Percentiles rank a stretch among this genome's conserved stretches.
phyloP scores from a whole-genome alignment of 495 filamentous ascomycete genomes.

The Penicillium desertorum region DNA sequence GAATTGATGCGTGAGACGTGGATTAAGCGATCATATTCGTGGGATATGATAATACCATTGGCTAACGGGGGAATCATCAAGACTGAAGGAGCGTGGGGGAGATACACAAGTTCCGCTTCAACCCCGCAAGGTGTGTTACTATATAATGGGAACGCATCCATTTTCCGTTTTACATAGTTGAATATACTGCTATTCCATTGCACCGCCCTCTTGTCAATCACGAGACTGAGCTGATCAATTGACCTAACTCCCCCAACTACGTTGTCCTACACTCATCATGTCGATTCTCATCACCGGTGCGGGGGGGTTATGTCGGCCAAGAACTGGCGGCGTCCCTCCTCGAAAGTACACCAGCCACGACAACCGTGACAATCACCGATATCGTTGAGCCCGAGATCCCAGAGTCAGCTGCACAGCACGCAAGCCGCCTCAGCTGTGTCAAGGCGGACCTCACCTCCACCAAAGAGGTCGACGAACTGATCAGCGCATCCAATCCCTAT shows the following conservation, averaged over 20 bases:
- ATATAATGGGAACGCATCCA: slow-evolving; percentile 12
- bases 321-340: slow-evolving; percentile 64
- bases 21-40: neutral
- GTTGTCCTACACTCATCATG: slow-evolving; percentile 34
- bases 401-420: slow-evolving; percentile 43
- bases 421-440: slow-evolving; percentile 47
- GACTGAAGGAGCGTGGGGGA: slow-evolving; percentile 22
- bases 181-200: neutral
- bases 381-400: slow-evolving; percentile 57
- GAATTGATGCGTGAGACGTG: slow-evolving; percentile 33
- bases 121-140: slow-evolving; percentile 19
- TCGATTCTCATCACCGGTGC: slow-evolving; percentile 74
- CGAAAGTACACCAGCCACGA: slow-evolving; percentile 43
- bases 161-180: neutral
- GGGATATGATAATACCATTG: slow-evolving; percentile 12
- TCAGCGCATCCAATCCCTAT: slow-evolving; percentile 42
- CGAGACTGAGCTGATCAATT: neutral
- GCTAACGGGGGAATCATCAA: slow-evolving; percentile 3
- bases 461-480: slow-evolving; percentile 56
- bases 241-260: neutral
- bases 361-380: slow-evolving; percentile 64
- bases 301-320: slow-evolving; percentile 68
- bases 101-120: slow-evolving; percentile 2
- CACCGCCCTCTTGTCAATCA: neutral
- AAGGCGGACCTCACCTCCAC: slow-evolving; percentile 63